phyloP scores from a whole-genome alignment of 106 monocot genomes.

The Dendrobium chrysotoxum region DNA sequence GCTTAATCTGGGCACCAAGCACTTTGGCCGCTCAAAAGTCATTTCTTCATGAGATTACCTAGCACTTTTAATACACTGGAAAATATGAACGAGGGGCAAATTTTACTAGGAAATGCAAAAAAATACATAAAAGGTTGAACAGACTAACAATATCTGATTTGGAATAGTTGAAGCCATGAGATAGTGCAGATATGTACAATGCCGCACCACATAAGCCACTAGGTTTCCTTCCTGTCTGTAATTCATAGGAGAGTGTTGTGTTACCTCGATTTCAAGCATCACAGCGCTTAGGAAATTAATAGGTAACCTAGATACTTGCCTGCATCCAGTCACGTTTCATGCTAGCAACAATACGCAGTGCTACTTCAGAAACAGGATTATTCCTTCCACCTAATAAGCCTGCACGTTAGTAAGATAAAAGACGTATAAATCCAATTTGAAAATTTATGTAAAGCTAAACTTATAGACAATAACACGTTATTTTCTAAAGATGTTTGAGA shows the following conservation, averaged over 20 bases:
- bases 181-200: slow-evolving; percentile 85
- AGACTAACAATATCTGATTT: slow-evolving; percentile 87
- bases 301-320: slow-evolving; percentile 23
- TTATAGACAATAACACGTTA: not conserved
- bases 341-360: slow-evolving; percentile 77
- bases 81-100: not conserved
- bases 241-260: not conserved
- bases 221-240: slow-evolving; percentile 93
- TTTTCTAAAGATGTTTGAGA: not conserved
- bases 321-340: slow-evolving; percentile 99
- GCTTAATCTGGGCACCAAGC: not conserved
- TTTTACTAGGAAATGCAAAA: not conserved
- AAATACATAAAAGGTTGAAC: not conserved
- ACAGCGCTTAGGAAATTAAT: not conserved
- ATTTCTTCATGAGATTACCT: not conserved
- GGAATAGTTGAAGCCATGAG: slow-evolving; percentile 71
- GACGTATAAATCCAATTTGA: not conserved
- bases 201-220: slow-evolving; percentile 98
- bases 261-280: not conserved
- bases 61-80: not conserved
- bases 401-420: slow-evolving; percentile 16
- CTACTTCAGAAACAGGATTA: slow-evolving; percentile 53
- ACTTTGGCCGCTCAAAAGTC: not conserved
- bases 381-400: slow-evolving; percentile 62
- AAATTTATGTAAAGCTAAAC: not conserved